These are phyloP conservation scores for Litsea cubeba DNA, from an alignment of 164 flowering plant species.

Conservation along the genomic window DNA sequence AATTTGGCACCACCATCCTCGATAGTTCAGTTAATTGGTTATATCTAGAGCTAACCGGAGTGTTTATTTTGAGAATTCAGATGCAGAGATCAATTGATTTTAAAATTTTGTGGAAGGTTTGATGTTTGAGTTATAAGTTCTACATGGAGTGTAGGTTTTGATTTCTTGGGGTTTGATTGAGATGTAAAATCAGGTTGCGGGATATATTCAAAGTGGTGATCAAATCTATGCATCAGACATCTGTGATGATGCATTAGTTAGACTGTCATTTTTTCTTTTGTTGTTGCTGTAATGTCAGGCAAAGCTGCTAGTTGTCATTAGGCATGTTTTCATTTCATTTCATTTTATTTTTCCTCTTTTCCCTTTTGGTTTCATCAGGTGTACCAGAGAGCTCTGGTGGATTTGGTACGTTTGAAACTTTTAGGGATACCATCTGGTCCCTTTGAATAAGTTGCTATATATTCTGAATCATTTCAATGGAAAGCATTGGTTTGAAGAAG, in stretches of 20 bases:
- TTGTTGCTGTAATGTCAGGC: conserved; percentile 16
- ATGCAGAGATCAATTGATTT: conserved; percentile 30
- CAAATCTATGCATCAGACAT: conserved; percentile 30
- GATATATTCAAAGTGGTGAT: conserved; percentile 40
- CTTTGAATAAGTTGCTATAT: conserved; percentile 29
- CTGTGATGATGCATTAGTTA: conserved; percentile 25
- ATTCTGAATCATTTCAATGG: conserved; percentile 22
- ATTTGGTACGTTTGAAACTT: conserved; percentile 45
- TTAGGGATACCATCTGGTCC: conserved; percentile 30
- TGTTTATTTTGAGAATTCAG: conserved; percentile 30
- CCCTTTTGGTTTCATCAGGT: conserved; percentile 20
- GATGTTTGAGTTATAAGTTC: conserved; percentile 24
- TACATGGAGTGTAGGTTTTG: conserved; percentile 32
- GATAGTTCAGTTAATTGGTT: conserved; percentile 34
- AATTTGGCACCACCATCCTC: conserved; percentile 24
- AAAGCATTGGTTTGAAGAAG: conserved; percentile 5
- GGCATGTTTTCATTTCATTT: conserved; percentile 8
- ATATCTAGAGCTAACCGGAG: conserved; percentile 42
- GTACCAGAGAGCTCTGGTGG: conserved; percentile 34
- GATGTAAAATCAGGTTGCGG: conserved; percentile 72
- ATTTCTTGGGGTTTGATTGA: conserved; percentile 55
- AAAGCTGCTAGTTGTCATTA: conserved; percentile 27
- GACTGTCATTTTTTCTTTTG: conserved; percentile 4
- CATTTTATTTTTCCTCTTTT: background rate
- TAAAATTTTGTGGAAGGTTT: conserved; percentile 52